Percentiles rank a stretch among this genome's conserved stretches.
These are phyloP conservation scores for Termitomyces sp. DNA, from an alignment of 768 basidiomycete species.

Conservation along the genomic window DNA sequence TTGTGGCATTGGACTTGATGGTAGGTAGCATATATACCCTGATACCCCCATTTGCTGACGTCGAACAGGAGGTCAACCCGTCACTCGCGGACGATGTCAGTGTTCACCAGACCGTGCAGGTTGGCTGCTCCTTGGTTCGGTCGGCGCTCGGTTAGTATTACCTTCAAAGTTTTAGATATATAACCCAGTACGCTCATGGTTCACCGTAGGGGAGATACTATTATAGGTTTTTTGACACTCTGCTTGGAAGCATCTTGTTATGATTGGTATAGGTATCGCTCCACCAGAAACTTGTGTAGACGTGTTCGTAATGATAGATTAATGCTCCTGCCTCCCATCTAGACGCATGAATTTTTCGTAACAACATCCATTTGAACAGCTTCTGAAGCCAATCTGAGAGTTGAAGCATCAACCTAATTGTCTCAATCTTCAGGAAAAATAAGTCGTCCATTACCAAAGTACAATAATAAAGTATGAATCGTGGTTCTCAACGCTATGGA, in stretches of 20 bases:
- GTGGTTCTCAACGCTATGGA: too few relatives aligned
- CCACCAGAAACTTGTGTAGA: not conserved
- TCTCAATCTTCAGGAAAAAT: not conserved
- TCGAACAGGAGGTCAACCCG: constrained; percentile 89
- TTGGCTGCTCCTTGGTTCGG: constrained; percentile 83
- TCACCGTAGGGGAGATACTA: constrained; percentile 36
- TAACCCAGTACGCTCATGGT: constrained; percentile 4
- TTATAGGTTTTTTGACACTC: constrained; percentile 20
- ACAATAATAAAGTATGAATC: too few relatives aligned
- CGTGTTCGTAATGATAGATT: not conserved
- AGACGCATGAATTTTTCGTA: not conserved
- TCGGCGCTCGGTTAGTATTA: constrained; percentile 66
- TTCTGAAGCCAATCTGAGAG: not conserved
- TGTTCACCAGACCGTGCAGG: constrained; percentile 83
- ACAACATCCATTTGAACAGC: not conserved
- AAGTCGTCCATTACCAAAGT: too few relatives aligned
- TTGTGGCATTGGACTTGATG: constrained; percentile 94
- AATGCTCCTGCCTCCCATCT: not conserved
- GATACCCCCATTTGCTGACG: constrained; percentile 4
- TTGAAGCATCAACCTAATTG: not conserved
- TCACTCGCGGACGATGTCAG: constrained; percentile 71
- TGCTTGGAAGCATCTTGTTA: not conserved
- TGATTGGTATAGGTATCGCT: not conserved
- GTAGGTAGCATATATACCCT: constrained; percentile 34
- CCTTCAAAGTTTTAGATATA: not conserved